Evolutionary conservation across 371 early-diverging fungal genomes (phyloP).

Genomic region (Rhizopus microsporus): DNA sequence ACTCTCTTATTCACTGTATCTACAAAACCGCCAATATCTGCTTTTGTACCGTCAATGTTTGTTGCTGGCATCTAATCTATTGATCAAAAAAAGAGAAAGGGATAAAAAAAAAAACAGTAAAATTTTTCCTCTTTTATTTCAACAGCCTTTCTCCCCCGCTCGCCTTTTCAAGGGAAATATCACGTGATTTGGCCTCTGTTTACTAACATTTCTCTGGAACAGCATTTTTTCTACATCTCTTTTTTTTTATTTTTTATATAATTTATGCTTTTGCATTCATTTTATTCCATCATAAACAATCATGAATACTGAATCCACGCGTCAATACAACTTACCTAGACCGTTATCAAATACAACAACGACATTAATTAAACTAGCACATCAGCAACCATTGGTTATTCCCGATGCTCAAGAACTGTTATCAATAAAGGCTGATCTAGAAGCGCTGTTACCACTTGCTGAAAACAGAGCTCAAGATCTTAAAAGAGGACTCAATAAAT

Average conservation of each 20-base stretch:
- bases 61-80: constrained; percentile 17
- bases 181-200: background rate
- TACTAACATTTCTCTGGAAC: no score
- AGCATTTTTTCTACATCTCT: no score
- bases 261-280: constrained; percentile 1
- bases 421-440: constrained; percentile 37
- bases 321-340: constrained; percentile 24
- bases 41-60: constrained; percentile 33
- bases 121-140: no score
- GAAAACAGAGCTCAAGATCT: constrained; percentile 25
- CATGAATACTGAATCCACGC: constrained; percentile 30
- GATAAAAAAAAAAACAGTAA: constrained; percentile 2
- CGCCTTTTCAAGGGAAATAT: no score
- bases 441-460: constrained; percentile 24
- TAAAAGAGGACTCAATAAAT: constrained; percentile 19
- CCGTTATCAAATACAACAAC: constrained; percentile 18
- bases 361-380: constrained; percentile 6
- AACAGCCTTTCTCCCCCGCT: no score
- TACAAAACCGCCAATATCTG: constrained; percentile 43
- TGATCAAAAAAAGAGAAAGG: constrained; percentile 5
- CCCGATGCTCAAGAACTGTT: constrained; percentile 37
- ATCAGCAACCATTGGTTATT: constrained; percentile 19
- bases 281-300: background rate
- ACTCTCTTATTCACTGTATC: constrained; percentile 46
- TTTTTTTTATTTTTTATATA: constrained; percentile 1